Evolutionary conservation across 176 grass and related monocot species (phyloP), one percentile per base, ranked within the genome.

Genomic region (Ananas comosus): DNA sequence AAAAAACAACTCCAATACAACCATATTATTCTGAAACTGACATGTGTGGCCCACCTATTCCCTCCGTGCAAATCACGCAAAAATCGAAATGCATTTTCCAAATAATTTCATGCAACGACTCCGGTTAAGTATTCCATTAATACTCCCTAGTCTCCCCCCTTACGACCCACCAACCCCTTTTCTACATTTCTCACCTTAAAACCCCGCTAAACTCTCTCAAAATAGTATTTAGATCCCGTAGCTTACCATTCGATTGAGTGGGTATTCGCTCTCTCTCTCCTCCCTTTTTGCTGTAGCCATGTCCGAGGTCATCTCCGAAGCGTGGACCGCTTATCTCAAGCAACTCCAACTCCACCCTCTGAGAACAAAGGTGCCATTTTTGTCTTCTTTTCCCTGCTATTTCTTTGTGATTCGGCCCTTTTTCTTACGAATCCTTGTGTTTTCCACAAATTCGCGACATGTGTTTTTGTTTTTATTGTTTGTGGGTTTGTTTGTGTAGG

Each of bases 291-390:
- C 42, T 66, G 58, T 80, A 85, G 61, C 68, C 68, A 81, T 81
- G 79, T 81, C 79, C 29, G 79, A 81, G 5, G 53, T 81, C 51
- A 52, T 72, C 50, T 64, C 49, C 14, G 66, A 58, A 61, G 79
- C 71, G 51, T 81, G 79, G 79, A 57, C 64, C 51, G 49, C 16
- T 10, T 81, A 81, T 33, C 14, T 81, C 10, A 81, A 18, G 12
- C 61, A 71, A 53, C 70, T 81, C 22, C 27, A 81, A 49, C 33
- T 51, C 64, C 70, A 81, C 73, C 79, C 79, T 68, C 70, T 81
- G 16, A 71, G 64, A 48, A 81, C 79, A 10, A 81, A 81, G 79
- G 79, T 81, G 47, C 51, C 48, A 53, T 12, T 72, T 79, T 58
- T 58, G 22, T 54, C 16, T 48, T 64, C 53, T 67, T 67, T 13